Base-by-base conservation (phyloP, 441 rosid species). In the Populus trichocarpa region DNA sequence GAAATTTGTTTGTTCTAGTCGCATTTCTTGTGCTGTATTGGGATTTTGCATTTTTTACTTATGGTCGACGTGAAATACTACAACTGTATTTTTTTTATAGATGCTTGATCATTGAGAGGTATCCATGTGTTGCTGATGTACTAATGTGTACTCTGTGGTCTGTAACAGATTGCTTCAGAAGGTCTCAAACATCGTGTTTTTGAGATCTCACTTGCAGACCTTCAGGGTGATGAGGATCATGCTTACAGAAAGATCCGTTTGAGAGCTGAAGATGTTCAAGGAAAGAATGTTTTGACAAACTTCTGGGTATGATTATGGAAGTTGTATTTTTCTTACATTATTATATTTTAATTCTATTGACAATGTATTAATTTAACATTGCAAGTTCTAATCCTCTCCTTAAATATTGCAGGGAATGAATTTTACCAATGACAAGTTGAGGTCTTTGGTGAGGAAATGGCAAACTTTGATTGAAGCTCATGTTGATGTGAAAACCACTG, bases 211-310 rank as follows among this genome's bases (percentile, higher is more conserved):
- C 87, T 93, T 23, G 97, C 95, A 46, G 99, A 95, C 77, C 97
- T 96, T 76, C 93, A 92, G 77, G 78, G 73, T 23, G 98, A 93
- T 65, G 97, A 96, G 76, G 99, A 96, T 71, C 84, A 93, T 30
- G 83, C 99, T 1, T 93, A 84, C 89, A 90, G 97, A 78, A 93
- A 93, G 89, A 95, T 93, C 74, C 86, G 94, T 38, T 85, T 95
- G 83, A 91, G 99, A 86, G 96, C 93, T 73, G 96, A 95, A 74
- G 99, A 95, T 81, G 97, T 93, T 71, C 98, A 96, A 79, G 97
- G 97, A 6, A 92, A 83, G 85, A 93, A 92, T 83, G 99, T 93
- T 42, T 72, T 95, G 86, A 92, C 97, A 22, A 92, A 92, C 71
- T 95, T 95, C 87, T 95, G 99, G 99, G 99, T 95, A 87, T 78